Evolutionary conservation across 2,329 filamentous ascomycete species (phyloP).

Genomic region (Torrubiellomyces zombiae): DNA sequence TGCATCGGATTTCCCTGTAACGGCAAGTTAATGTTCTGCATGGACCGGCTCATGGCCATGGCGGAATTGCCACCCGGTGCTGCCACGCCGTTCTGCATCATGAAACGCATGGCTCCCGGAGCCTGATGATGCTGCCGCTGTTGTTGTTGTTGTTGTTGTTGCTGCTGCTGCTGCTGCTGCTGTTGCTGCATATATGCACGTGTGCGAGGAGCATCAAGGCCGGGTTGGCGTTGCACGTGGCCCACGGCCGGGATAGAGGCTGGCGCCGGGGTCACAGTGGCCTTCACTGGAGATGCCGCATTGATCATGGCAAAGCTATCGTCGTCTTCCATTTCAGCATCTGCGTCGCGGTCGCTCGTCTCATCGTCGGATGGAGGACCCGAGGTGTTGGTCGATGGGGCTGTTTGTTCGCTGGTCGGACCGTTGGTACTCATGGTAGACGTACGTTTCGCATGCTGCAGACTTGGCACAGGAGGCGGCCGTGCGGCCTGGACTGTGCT

Average conservation of each 20-base stretch:
- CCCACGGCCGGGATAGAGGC: too few species aligned
- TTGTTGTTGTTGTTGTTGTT: conserved; percentile 7
- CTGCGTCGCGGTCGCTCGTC: conserved; percentile 27
- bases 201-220: conserved; percentile 26
- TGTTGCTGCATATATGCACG: conserved; percentile 19
- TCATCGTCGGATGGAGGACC: conserved; percentile 25
- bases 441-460: conserved; percentile 12
- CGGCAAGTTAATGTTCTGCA: conserved; percentile 28
- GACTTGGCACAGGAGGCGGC: too few species aligned
- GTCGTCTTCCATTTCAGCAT: conserved; percentile 41
- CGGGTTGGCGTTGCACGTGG: conserved; percentile 23
- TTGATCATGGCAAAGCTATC: conserved; percentile 36
- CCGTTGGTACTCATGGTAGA: conserved; percentile 20
- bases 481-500: conserved; percentile 9
- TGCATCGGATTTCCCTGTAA: conserved; percentile 24
- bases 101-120: conserved; percentile 21
- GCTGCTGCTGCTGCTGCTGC: conserved; percentile 6
- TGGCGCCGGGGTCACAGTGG: conserved; percentile 16
- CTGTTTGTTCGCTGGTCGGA: conserved; percentile 16
- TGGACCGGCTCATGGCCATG: conserved; percentile 25
- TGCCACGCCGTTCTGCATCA: conserved; percentile 23
- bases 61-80: conserved; percentile 18
- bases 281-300: conserved; percentile 21
- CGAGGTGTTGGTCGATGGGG: conserved; percentile 16
- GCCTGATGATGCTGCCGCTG: conserved; percentile 12